A percentile compares a stretch with the other conserved stretches of the same genome.
These are phyloP conservation scores for Orbilia brochopaga DNA, from an alignment of 2,329 filamentous ascomycete species.

Conservation along the genomic window DNA sequence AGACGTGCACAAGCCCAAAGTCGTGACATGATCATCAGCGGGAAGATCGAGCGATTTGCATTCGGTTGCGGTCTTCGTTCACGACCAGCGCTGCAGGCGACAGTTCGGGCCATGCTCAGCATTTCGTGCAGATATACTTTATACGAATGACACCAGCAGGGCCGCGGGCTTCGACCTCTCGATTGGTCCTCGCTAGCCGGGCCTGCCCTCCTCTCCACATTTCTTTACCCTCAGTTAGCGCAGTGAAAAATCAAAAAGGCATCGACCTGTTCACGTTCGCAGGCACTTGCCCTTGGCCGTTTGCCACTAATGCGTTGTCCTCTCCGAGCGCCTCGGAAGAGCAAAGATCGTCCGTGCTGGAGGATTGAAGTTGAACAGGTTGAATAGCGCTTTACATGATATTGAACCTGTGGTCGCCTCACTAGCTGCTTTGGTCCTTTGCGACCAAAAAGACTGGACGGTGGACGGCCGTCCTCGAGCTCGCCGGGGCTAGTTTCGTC, in stretches of 20 bases:
- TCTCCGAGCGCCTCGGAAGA: constrained; percentile 37
- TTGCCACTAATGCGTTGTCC: constrained; percentile 50
- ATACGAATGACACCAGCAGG: constrained; percentile 1
- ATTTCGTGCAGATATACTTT: background rate
- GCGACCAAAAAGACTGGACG: constrained; percentile 10
- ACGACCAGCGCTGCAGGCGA: background rate
- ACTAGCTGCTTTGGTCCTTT: too few relatives aligned
- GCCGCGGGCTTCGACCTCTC: background rate
- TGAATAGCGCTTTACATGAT: background rate
- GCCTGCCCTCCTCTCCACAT: constrained; percentile 5
- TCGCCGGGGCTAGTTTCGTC: constrained; percentile 7
- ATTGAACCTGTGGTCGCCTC: too few relatives aligned
- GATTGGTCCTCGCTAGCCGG: constrained; percentile 19
- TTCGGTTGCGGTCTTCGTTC: background rate
- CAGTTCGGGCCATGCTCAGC: background rate
- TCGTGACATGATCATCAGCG: background rate
- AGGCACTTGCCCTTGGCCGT: constrained; percentile 11
- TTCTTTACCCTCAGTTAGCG: constrained; percentile 45
- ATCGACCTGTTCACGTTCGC: constrained; percentile 20
- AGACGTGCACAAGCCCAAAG: background rate
- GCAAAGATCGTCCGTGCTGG: constrained; percentile 41
- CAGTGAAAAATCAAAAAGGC: constrained; percentile 27
- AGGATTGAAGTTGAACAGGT: constrained; percentile 11
- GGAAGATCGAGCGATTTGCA: constrained; percentile 6
- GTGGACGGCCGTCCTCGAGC: constrained; percentile 13